phyloP scores from a whole-genome alignment of 768 basidiomycete genomes.

The Hortiboletus flavorubellus region DNA sequence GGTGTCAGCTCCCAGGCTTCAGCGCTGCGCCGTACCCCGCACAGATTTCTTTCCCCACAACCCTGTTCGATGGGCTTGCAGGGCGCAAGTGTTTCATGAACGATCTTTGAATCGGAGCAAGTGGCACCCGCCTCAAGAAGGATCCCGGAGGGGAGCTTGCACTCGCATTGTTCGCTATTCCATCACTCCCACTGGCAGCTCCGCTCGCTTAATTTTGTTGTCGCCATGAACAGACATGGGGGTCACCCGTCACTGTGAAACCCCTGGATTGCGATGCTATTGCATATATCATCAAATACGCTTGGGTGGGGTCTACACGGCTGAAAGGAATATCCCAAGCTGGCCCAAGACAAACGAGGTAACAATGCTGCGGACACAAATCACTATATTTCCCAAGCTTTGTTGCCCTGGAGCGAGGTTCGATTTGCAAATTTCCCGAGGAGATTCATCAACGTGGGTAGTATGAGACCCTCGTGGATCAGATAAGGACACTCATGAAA shows the following conservation, averaged over 20 bases:
- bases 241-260: constrained; percentile 3
- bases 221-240: constrained; percentile 19
- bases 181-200: constrained; percentile 32
- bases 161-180: constrained; percentile 55
- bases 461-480: constrained; percentile 35
- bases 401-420: constrained; percentile 36
- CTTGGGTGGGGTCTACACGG: constrained; percentile 29
- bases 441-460: constrained; percentile 32
- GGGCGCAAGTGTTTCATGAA: constrained; percentile 60
- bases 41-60: constrained; percentile 63
- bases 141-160: constrained; percentile 74
- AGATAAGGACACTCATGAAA: constrained; percentile 27
- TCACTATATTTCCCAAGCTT: constrained; percentile 53
- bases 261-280: constrained; percentile 10
- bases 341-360: constrained; percentile 38
- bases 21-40: constrained; percentile 39
- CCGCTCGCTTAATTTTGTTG: constrained; percentile 17
- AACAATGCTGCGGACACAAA: constrained; percentile 42
- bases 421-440: constrained; percentile 33
- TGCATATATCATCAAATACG: constrained; percentile 11
- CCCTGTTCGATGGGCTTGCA: constrained; percentile 60
- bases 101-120: constrained; percentile 49
- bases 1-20: constrained; percentile 53
- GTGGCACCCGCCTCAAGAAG: constrained; percentile 54
- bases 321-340: constrained; percentile 31